Evolutionary conservation across 345 rosid species (phyloP).

Genomic region (Populus simonii): DNA sequence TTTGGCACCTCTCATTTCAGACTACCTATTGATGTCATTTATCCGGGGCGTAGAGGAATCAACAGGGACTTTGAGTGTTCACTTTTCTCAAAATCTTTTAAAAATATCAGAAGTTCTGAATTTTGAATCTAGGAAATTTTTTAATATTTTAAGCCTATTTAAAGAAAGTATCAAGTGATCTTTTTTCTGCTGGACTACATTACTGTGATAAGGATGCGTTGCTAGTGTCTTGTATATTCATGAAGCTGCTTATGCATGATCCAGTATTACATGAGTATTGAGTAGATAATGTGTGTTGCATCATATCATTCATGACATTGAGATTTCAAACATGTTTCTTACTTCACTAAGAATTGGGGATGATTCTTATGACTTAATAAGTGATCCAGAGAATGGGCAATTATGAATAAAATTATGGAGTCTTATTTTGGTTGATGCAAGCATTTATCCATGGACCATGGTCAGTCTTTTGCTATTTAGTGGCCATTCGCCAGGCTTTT

Average conservation of each 20-base stretch:
- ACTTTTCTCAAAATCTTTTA: slow-evolving; percentile 31
- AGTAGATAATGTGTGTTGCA: background rate
- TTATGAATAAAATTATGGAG: background rate
- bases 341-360: background rate
- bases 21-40: slow-evolving; percentile 12
- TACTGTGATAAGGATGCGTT: background rate
- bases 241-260: slow-evolving; percentile 24
- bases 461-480: background rate
- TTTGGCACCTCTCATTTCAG: background rate
- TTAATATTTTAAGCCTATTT: background rate
- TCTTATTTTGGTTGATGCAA: background rate
- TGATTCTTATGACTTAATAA: background rate
- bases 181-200: background rate
- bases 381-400: background rate
- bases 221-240: slow-evolving; percentile 17
- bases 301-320: background rate
- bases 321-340: slow-evolving; percentile 7
- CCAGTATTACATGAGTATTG: slow-evolving; percentile 24
- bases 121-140: slow-evolving; percentile 12
- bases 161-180: background rate
- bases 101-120: slow-evolving; percentile 48
- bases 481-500: background rate
- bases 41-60: slow-evolving; percentile 48
- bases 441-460: background rate
- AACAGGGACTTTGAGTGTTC: slow-evolving; percentile 44